Evolutionary conservation across 345 rosid species (phyloP).

Genomic region (Nasturtium officinale): DNA sequence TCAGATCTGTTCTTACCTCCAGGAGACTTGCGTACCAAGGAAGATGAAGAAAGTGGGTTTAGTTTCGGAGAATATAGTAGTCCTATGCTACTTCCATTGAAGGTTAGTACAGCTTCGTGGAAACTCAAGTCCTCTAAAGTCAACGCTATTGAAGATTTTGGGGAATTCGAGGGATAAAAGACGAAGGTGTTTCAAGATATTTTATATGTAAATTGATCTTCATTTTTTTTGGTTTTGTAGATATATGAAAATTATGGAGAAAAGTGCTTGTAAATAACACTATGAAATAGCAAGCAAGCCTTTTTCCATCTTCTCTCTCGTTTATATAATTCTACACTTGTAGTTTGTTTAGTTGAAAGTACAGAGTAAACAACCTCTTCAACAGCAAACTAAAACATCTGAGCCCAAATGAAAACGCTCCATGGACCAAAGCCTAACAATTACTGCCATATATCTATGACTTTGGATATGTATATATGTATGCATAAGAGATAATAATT

Average conservation of each 20-base stretch:
- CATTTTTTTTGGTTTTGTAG: conserved; percentile 17
- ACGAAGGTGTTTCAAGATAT: conserved; percentile 40
- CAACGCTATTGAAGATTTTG: conserved; percentile 63
- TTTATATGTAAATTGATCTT: conserved; percentile 43
- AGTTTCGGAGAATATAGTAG: conserved; percentile 31
- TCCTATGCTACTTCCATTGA: conserved; percentile 49
- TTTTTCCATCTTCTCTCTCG: conserved; percentile 34
- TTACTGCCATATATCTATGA: background rate
- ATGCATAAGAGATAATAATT: background rate
- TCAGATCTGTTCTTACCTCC: conserved; percentile 91
- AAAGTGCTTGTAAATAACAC: conserved; percentile 42
- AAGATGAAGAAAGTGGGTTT: conserved; percentile 48
- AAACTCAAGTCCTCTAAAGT: conserved; percentile 61
- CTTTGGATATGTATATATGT: background rate
- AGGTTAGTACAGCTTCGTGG: conserved; percentile 47
- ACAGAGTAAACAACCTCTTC: background rate
- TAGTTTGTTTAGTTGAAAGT: no score
- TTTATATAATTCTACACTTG: background rate
- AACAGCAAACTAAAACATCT: conserved; percentile 1
- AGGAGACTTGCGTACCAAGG: conserved; percentile 64
- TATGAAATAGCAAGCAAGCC: conserved; percentile 38
- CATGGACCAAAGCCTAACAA: conserved; percentile 20
- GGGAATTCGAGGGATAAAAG: conserved; percentile 35
- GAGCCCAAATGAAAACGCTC: background rate
- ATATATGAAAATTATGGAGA: conserved; percentile 33